Conservation (phyloP, 495 filamentous ascomycete species). For the Parathielavia hyrcaniae region DNA sequence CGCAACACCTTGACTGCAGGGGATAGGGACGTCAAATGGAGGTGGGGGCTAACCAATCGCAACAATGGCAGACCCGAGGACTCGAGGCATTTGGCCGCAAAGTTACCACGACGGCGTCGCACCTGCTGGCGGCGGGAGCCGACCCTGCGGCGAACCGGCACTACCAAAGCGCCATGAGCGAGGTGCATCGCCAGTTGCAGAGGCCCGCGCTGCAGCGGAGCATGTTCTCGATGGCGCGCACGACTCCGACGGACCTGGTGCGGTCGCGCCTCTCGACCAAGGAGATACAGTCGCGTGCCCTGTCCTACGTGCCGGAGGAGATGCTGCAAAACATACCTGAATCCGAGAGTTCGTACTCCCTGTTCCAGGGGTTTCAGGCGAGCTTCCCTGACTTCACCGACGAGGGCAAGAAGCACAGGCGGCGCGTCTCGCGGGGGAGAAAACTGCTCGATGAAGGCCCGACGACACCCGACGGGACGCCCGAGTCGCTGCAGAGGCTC, state of each 20-base stretch:
- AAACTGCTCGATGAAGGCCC: conserved; percentile 63
- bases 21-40: too few relatives aligned
- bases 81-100: conserved; percentile 91
- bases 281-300: conserved; percentile 91
- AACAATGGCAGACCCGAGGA: conserved; percentile 61
- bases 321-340: conserved; percentile 83
- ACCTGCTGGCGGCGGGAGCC: conserved; percentile 67
- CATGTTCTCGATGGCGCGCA: conserved; percentile 82
- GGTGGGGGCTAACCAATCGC: conserved; percentile 8
- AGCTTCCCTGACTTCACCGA: conserved; percentile 69
- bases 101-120: conserved; percentile 87
- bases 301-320: conserved; percentile 85
- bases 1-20: not conserved
- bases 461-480: conserved; percentile 43
- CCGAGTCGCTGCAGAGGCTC: conserved; percentile 60
- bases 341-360: conserved; percentile 73
- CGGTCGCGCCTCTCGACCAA: conserved; percentile 83
- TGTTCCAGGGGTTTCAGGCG: conserved; percentile 96
- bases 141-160: conserved; percentile 56
- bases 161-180: conserved; percentile 81
- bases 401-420: conserved; percentile 61
- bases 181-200: conserved; percentile 80
- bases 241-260: conserved; percentile 84
- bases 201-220: conserved; percentile 77
- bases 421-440: conserved; percentile 62